Base-by-base conservation (phyloP, 2,329 filamentous ascomycete genomes). In the Beauveria sp. region DNA sequence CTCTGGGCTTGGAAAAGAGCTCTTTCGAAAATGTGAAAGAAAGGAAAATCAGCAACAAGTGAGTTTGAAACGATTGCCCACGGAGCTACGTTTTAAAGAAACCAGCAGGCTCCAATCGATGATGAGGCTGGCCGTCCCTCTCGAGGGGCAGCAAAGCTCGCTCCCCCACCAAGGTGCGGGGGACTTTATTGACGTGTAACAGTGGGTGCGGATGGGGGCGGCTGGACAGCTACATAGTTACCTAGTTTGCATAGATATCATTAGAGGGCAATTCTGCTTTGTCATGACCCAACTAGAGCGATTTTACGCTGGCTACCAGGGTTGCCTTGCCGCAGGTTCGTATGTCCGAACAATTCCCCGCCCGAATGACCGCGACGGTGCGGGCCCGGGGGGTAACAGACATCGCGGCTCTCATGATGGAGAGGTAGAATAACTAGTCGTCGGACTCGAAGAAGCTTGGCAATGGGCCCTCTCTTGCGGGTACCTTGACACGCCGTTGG, bases 81-180 rank as follows among this genome's bases (percentile, higher is more conserved):
- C 28, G 22, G 30, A 14, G 40, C 43, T 44, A 14, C 18, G 26
- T 10, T 37, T 47, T 43, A 37, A 24, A 16, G 6, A 30, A 48
- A 12, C 54, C 40, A 37, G 28, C n/a, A 56, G 54, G 54, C 54
- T 34, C 41, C 54, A 47, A 48, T 34, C 8, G 54, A 47, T 56
- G 54, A 56, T 56, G 43, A 56, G 37, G 54, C 43, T 48, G 54
- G 43, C 20, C 54, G 12, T 48, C n/a, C 43, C 22, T 26, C 26
- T 48, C 43, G 10, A 18, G 43, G 54, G 28, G 16, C 16, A 16
- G 34, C 34, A n/a, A 24, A 16, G 10, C 16, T 20, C 16, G 28
- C 30, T 48, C 44, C 54, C 54, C 54, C 41, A 56, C 54, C 43
- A 56, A 24, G 41, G 43, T 47, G 54, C 54, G 54, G 44, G 54